Conservation (phyloP, 805 yeast species). For the Kluyveromyces starmeri region DNA sequence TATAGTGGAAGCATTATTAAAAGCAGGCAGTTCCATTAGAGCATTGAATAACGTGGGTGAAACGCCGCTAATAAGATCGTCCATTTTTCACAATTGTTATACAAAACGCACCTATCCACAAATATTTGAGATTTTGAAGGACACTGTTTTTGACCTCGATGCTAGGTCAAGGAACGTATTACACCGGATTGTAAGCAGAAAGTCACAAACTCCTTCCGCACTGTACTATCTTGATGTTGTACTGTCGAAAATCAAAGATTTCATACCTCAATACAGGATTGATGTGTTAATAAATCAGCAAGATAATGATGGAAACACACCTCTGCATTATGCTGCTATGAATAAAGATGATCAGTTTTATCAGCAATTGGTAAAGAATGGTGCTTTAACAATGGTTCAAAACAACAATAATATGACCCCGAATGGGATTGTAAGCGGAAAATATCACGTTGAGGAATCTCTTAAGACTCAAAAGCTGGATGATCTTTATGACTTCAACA, state of each 20-base stretch:
- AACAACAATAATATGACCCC: conserved; percentile 29
- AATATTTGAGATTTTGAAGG: conserved; percentile 65
- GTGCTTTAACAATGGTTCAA: conserved; percentile 39
- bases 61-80: conserved; percentile 78
- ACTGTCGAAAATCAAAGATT: conserved; percentile 61
- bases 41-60: conserved; percentile 63
- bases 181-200: conserved; percentile 73
- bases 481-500: conserved; percentile 9
- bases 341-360: conserved; percentile 51
- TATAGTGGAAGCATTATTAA: conserved; percentile 65
- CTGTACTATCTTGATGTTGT: conserved; percentile 73
- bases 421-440: conserved; percentile 31
- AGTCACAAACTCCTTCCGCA: conserved; percentile 69
- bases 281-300: conserved; percentile 51
- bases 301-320: conserved; percentile 80
- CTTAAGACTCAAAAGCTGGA: conserved; percentile 1
- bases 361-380: conserved; percentile 20
- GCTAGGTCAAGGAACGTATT: conserved; percentile 64
- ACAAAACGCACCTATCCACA: conserved; percentile 72
- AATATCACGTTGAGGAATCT: conserved; percentile 14
- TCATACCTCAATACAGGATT: conserved; percentile 52
- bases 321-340: conserved; percentile 73
- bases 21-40: conserved; percentile 60
- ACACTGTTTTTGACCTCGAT: conserved; percentile 73
- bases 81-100: conserved; percentile 80